phyloP scores from a whole-genome alignment of 768 basidiomycete species.

The Naganishia onofrii region DNA sequence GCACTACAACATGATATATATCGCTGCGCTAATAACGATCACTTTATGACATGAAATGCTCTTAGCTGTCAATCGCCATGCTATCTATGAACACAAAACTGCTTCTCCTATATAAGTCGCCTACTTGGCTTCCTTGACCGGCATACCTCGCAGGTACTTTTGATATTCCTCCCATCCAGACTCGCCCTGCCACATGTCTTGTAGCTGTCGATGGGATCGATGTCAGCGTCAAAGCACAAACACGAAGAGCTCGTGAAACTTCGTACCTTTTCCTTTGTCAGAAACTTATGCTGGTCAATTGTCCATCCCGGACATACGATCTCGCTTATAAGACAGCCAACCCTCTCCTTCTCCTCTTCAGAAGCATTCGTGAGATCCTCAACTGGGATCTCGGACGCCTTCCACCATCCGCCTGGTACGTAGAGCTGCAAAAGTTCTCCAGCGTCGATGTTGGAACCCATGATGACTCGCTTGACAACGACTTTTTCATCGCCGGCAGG shows the following conservation, averaged over 20 bases:
- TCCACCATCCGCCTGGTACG: conserved; percentile 53
- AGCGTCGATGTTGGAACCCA: conserved; percentile 55
- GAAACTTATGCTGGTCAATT: conserved; percentile 43
- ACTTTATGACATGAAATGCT: no score
- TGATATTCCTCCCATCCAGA: conserved; percentile 29
- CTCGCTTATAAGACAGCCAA: conserved; percentile 62
- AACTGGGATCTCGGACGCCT: conserved; percentile 49
- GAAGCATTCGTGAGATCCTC: conserved; percentile 41
- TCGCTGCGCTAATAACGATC: no score
- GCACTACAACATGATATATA: no score
- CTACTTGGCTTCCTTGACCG: conserved; percentile 4
- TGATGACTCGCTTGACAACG: conserved; percentile 54
- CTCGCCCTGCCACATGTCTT: conserved; percentile 31
- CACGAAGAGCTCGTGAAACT: neutral
- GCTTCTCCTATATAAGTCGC: neutral
- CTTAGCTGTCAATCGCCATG: neutral
- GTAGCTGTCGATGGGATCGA: neutral
- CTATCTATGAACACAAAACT: neutral
- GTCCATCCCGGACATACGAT: conserved; percentile 60
- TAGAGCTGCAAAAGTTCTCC: conserved; percentile 59
- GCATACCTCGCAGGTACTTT: conserved; percentile 15
- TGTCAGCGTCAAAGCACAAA: neutral
- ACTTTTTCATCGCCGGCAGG: conserved; percentile 45
- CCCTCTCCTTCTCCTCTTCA: conserved; percentile 36
- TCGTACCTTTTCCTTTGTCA: conserved; percentile 41